A percentile compares a stretch with the other conserved stretches of the same genome.
Conservation (phyloP, 192 early-diverging fungal species). For the Geranomyces michiganensis region DNA sequence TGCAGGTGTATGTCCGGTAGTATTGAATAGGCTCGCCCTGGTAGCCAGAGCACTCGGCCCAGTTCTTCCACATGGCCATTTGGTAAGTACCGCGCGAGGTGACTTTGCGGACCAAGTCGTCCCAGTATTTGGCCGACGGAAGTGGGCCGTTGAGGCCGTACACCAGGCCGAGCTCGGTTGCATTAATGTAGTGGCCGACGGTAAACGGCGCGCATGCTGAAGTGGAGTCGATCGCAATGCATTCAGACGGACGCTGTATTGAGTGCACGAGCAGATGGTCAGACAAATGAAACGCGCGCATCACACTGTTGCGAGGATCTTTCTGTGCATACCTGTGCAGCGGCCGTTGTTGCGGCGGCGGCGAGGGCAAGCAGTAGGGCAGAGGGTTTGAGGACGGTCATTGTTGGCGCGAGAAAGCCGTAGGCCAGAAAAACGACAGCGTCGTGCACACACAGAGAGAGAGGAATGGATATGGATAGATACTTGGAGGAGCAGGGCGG, state of each 20-base stretch:
- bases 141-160: slow-evolving; percentile 42
- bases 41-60: slow-evolving; percentile 48
- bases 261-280: too few relatives aligned
- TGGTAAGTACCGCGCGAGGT: slow-evolving; percentile 45
- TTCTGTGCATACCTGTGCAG: too few relatives aligned
- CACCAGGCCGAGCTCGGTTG: slow-evolving; percentile 43
- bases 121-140: slow-evolving; percentile 39
- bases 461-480: too few relatives aligned
- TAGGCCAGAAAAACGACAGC: too few relatives aligned
- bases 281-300: too few relatives aligned
- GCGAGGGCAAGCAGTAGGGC: too few relatives aligned
- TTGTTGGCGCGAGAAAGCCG: too few relatives aligned
- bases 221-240: slow-evolving; percentile 44
- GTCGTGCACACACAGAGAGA: too few relatives aligned
- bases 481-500: too few relatives aligned
- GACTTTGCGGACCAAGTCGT: slow-evolving; percentile 32
- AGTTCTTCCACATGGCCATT: slow-evolving; percentile 41
- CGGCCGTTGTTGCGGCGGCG: too few relatives aligned
- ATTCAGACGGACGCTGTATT: slow-evolving; percentile 23
- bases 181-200: slow-evolving; percentile 49
- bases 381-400: too few relatives aligned
- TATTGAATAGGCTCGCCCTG: slow-evolving; percentile 52
- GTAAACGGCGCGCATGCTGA: slow-evolving; percentile 47
- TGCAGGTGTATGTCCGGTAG: slow-evolving; percentile 48
- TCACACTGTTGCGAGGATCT: too few relatives aligned